A percentile compares a stretch with the other conserved stretches of the same genome.
Conservation (phyloP, 2,329 filamentous ascomycete species). For the Podosphaera fusca region DNA sequence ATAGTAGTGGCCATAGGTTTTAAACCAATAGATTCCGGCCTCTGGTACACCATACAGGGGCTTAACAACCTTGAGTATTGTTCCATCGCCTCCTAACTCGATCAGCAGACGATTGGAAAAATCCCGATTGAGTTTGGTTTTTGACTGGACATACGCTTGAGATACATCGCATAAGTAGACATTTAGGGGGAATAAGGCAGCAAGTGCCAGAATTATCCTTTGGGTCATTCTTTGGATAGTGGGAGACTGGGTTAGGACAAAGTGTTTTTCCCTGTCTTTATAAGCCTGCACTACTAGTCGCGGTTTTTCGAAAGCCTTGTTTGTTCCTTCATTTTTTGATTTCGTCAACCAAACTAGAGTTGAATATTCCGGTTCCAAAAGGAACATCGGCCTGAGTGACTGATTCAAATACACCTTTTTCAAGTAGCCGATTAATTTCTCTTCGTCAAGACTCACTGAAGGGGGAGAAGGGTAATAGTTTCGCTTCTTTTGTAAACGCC, state of each 20-base stretch:
- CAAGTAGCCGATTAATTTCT: background rate
- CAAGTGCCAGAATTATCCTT: background rate
- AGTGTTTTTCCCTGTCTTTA: background rate
- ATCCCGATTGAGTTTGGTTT: background rate
- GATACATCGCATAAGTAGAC: background rate
- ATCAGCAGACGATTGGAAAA: background rate
- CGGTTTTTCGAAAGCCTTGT: no score
- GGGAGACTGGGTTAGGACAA: background rate
- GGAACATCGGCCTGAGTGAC: background rate
- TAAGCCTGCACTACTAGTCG: background rate
- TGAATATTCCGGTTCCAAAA: background rate
- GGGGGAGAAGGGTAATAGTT: background rate
- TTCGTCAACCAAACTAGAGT: background rate
- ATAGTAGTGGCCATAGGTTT: background rate
- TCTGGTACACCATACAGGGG: background rate
- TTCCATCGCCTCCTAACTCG: background rate
- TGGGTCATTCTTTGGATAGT: background rate
- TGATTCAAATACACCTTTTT: background rate
- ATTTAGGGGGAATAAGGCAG: background rate
- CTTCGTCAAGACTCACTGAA: background rate
- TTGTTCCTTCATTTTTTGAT: no score
- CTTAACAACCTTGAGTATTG: background rate
- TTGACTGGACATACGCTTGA: background rate
- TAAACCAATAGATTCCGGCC: background rate
- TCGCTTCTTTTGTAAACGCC: background rate